Evolutionary conservation across 257 asterid genomes (phyloP).

Genomic region (Gentiana straminea): DNA sequence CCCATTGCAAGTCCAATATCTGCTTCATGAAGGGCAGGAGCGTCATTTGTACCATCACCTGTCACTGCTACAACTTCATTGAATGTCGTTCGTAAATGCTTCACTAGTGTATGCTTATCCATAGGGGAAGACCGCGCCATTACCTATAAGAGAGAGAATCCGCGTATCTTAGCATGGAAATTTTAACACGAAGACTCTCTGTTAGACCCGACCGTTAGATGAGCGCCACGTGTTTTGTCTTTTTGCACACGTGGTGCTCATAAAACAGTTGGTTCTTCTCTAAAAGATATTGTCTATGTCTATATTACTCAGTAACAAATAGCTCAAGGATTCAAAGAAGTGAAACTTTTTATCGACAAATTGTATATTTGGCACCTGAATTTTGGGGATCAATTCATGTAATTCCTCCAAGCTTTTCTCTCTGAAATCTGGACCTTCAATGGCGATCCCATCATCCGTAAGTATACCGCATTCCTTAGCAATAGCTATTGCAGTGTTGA

Average conservation of each 20-base stretch:
- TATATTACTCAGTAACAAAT: no score
- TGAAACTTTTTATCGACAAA: no score
- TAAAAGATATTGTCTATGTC: no score
- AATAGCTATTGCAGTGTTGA: slow-evolving; percentile 85
- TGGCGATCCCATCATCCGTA: slow-evolving; percentile 82
- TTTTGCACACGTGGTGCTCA: no score
- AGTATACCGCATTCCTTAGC: slow-evolving; percentile 96
- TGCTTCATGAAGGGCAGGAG: slow-evolving; percentile 98
- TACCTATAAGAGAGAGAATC: slow-evolving; percentile 28
- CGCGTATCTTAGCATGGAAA: background rate
- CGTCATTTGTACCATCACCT: slow-evolving; percentile 97
- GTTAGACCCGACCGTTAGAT: no score
- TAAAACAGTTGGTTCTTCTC: no score
- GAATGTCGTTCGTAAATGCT: slow-evolving; percentile 71
- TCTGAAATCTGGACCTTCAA: slow-evolving; percentile 87
- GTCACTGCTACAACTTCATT: slow-evolving; percentile 95
- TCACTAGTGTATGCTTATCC: slow-evolving; percentile 85
- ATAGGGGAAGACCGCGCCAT: slow-evolving; percentile 97
- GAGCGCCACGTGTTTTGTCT: no score
- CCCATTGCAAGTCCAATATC: slow-evolving; percentile 99
- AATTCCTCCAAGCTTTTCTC: slow-evolving; percentile 70
- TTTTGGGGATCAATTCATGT: slow-evolving; percentile 60
- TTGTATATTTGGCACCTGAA: slow-evolving; percentile 42
- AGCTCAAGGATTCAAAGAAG: background rate
- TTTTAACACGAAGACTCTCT: no score